These are phyloP conservation scores for Monosporascus sp. DNA, from an alignment of 2,329 filamentous ascomycete species.

Conservation along the genomic window DNA sequence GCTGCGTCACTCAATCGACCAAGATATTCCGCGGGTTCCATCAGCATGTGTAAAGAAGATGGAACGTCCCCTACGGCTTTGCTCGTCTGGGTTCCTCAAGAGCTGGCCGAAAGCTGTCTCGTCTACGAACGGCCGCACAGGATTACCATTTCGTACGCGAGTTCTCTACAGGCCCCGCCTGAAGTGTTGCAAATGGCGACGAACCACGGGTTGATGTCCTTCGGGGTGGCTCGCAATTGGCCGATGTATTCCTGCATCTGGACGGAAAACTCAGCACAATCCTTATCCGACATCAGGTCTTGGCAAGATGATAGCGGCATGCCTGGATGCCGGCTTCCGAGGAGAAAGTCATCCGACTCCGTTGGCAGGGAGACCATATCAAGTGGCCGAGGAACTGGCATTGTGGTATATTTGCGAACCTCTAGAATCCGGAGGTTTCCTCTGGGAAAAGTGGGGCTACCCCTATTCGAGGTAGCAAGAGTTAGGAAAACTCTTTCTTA, in stretches of 20 bases:
- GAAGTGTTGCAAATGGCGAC: conserved; percentile 27
- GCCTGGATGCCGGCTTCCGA: conserved; percentile 17
- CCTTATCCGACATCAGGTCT: conserved; percentile 21
- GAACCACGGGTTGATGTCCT: conserved; percentile 4
- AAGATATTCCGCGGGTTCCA: conserved; percentile 30
- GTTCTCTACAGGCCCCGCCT: conserved; percentile 21
- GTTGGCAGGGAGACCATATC: conserved; percentile 8
- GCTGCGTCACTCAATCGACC: conserved; percentile 13
- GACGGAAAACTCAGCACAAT: conserved; percentile 12
- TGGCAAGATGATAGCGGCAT: conserved; percentile 13
- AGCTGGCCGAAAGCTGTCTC: conserved; percentile 28
- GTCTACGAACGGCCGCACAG: conserved; percentile 24
- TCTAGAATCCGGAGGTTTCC: too few relatives aligned
- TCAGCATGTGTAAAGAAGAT: conserved; percentile 30
- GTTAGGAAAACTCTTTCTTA: too few relatives aligned
- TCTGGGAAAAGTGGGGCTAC: too few relatives aligned
- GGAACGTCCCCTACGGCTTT: conserved; percentile 21
- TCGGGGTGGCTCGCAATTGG: conserved; percentile 23
- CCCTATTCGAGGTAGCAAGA: too few relatives aligned
- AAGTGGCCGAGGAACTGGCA: too few relatives aligned
- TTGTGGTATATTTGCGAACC: too few relatives aligned
- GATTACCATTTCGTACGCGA: conserved; percentile 17
- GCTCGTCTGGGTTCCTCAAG: conserved; percentile 24
- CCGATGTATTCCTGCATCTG: conserved; percentile 21
- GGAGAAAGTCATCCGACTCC: conserved; percentile 11